These are phyloP conservation scores for Emericellopsis cladophorae DNA, from an alignment of 2,329 filamentous ascomycete genomes.

Conservation along the genomic window DNA sequence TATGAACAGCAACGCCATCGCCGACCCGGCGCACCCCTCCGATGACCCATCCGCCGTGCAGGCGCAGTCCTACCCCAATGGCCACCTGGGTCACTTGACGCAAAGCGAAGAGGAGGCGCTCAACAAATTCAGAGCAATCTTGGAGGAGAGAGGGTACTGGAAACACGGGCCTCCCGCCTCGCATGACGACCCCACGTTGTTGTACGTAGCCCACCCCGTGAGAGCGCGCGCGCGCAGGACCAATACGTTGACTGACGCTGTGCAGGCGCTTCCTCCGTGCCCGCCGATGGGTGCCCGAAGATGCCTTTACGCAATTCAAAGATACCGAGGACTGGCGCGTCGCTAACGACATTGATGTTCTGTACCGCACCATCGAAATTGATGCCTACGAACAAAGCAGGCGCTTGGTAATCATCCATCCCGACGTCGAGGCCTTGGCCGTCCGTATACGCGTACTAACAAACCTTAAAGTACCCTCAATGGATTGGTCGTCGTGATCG, in stretches of 20 bases:
- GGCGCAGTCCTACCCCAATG: constrained; percentile 51
- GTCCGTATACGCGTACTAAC: too few species aligned
- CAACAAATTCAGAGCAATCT: constrained; percentile 55
- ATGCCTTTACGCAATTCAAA: constrained; percentile 73
- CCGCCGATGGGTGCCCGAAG: constrained; percentile 64
- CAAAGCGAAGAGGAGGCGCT: constrained; percentile 56
- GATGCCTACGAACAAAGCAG: constrained; percentile 73
- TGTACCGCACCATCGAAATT: constrained; percentile 80
- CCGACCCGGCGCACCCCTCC: not conserved
- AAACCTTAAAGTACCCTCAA: constrained; percentile 61
- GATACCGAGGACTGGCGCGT: constrained; percentile 81
- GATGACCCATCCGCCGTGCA: constrained; percentile 4
- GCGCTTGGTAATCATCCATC: constrained; percentile 43
- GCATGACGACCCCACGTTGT: constrained; percentile 61
- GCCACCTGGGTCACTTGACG: constrained; percentile 71
- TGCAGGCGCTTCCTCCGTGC: constrained; percentile 73
- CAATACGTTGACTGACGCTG: not conserved
- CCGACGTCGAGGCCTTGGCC: not conserved
- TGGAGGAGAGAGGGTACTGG: constrained; percentile 53
- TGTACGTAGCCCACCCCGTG: constrained; percentile 33
- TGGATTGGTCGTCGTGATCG: constrained; percentile 87
- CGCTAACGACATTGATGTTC: constrained; percentile 61
- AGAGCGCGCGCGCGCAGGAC: not conserved
- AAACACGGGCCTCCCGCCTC: constrained; percentile 41
- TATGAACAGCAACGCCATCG: not conserved